Conservation (phyloP, 2,329 filamentous ascomycete species). For the Talaromyces amestolkiae region DNA sequence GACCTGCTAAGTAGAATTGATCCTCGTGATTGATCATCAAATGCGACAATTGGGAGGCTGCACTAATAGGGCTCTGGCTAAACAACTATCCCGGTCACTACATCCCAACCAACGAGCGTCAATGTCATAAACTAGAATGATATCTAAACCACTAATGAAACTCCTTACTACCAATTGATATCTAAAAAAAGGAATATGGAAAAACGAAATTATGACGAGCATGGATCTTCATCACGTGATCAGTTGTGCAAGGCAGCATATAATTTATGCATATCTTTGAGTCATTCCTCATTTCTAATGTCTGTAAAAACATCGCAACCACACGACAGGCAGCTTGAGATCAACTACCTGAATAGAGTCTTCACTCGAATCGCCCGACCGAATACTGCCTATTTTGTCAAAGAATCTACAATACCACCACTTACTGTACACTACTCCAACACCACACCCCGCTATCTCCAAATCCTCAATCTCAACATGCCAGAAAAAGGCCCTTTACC, state of each 20-base stretch:
- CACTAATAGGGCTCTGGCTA: not conserved
- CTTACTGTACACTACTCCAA: not conserved
- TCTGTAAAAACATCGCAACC: not conserved
- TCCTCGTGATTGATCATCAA: not conserved
- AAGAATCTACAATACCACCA: not conserved
- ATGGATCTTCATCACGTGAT: not conserved
- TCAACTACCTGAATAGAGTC: not conserved
- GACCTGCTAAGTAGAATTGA: not conserved
- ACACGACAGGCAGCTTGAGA: not conserved
- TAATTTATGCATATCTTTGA: not conserved
- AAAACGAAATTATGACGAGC: not conserved
- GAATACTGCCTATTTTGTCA: not conserved
- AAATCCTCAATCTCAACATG: conserved; percentile 8
- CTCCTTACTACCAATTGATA: too few relatives aligned
- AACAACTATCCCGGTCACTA: not conserved
- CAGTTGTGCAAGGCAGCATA: not conserved
- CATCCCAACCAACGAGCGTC: not conserved
- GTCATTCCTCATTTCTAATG: not conserved
- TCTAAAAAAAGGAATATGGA: not conserved
- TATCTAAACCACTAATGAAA: not conserved
- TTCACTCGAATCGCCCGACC: not conserved
- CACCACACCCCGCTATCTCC: not conserved
- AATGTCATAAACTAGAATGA: not conserved
- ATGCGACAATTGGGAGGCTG: too few relatives aligned
- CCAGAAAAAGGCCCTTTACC: conserved; percentile 15